Percentiles rank a stretch among this genome's conserved stretches.
Evolutionary conservation across 495 filamentous ascomycete genomes (phyloP).

Genomic region (Astrothelium macrocarpum): DNA sequence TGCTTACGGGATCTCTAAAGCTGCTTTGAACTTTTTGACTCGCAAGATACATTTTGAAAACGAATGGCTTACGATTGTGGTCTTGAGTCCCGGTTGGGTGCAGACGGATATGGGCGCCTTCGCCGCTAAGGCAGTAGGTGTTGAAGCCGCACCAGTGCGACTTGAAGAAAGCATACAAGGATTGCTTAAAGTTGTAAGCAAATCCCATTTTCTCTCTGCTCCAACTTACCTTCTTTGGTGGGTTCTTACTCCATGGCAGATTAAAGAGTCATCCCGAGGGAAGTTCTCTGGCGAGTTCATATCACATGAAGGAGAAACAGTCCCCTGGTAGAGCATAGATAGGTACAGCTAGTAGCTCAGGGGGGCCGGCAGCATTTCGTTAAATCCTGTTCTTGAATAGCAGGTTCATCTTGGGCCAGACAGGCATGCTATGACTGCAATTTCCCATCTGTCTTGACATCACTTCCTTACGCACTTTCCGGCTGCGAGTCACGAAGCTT

Average conservation of each 20-base stretch:
- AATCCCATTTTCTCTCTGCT: background rate
- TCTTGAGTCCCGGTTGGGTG: slow-evolving; percentile 28
- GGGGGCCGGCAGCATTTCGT: no score
- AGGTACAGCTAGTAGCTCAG: no score
- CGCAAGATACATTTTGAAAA: slow-evolving; percentile 35
- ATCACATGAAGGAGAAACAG: background rate
- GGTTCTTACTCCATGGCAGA: background rate
- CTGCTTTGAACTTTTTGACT: slow-evolving; percentile 33
- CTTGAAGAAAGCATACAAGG: slow-evolving; percentile 4
- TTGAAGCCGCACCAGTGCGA: background rate
- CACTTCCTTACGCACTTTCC: no score
- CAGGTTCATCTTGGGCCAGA: no score
- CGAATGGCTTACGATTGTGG: slow-evolving; percentile 26
- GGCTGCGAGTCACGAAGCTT: no score
- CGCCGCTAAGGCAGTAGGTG: background rate
- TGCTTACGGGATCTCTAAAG: slow-evolving; percentile 36
- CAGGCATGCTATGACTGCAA: no score
- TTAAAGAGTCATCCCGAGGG: slow-evolving; percentile 1
- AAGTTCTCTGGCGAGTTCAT: slow-evolving; percentile 2
- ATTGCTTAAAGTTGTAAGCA: background rate
- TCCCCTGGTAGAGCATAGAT: background rate
- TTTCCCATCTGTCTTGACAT: no score
- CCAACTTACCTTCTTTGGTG: background rate
- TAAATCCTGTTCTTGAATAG: no score
- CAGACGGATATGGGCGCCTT: slow-evolving; percentile 4